Evolutionary conservation across 805 yeast species (phyloP).

Genomic region (Lipomyces orientalis): DNA sequence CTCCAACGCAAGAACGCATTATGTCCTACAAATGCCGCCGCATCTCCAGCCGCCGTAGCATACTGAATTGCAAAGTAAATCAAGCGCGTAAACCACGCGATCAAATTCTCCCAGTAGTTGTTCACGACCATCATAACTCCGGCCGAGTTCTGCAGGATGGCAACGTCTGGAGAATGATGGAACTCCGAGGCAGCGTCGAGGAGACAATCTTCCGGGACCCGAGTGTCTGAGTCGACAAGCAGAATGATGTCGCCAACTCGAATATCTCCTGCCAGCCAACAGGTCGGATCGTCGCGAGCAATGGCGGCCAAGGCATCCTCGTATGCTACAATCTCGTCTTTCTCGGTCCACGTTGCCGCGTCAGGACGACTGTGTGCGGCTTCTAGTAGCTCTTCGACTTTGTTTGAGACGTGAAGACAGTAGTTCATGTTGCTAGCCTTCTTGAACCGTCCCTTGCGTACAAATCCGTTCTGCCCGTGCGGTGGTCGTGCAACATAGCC

Average conservation of each 20-base stretch:
- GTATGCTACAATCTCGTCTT: conserved; percentile 24
- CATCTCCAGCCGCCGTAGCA: conserved; percentile 33
- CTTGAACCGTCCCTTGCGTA: conserved; percentile 31
- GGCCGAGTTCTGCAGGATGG: conserved; percentile 29
- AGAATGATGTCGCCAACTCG: conserved; percentile 32
- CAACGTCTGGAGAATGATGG: conserved; percentile 30
- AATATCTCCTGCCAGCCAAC: conserved; percentile 32
- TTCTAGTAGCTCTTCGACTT: conserved; percentile 27
- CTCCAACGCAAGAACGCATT: conserved; percentile 34
- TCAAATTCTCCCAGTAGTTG: conserved; percentile 32
- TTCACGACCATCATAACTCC: conserved; percentile 33
- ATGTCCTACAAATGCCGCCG: conserved; percentile 35
- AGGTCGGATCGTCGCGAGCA: conserved; percentile 11
- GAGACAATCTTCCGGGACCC: conserved; percentile 34
- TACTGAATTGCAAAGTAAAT: conserved; percentile 33
- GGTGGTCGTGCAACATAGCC: conserved; percentile 36
- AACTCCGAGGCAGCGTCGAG: conserved; percentile 35
- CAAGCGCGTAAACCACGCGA: conserved; percentile 34
- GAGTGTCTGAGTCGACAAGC: conserved; percentile 32
- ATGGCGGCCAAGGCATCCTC: conserved; percentile 13
- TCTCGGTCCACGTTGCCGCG: conserved; percentile 28
- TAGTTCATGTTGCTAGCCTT: conserved; percentile 36
- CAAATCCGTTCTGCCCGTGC: conserved; percentile 31
- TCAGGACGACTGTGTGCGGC: conserved; percentile 17
- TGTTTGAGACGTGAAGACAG: conserved; percentile 28